phyloP scores from a whole-genome alignment of 2,329 filamentous ascomycete species.

The Madurella fahalii region DNA sequence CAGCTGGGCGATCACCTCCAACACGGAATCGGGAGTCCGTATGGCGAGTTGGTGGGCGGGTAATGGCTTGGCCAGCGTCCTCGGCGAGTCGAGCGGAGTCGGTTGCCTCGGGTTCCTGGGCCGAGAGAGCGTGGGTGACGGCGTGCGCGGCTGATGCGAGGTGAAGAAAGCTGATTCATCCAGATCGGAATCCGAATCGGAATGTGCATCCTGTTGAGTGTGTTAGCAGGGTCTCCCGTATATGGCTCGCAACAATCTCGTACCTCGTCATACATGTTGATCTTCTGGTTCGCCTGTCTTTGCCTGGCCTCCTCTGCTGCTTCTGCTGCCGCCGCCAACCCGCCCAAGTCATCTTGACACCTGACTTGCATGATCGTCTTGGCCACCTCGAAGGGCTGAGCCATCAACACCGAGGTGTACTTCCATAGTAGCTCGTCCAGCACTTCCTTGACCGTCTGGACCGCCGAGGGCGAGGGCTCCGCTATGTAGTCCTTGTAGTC shows the following conservation, averaged over 20 bases:
- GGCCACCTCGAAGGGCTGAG: slow-evolving; percentile 95
- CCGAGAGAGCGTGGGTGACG: slow-evolving; percentile 41
- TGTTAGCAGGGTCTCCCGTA: not conserved
- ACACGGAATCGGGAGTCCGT: slow-evolving; percentile 71
- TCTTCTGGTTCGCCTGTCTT: slow-evolving; percentile 21
- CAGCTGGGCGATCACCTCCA: slow-evolving; percentile 80
- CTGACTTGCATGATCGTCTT: slow-evolving; percentile 86
- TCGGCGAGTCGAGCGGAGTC: slow-evolving; percentile 32
- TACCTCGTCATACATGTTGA: slow-evolving; percentile 27
- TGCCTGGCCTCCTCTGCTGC: slow-evolving; percentile 31
- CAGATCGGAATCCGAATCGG: slow-evolving; percentile 63
- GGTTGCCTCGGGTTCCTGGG: slow-evolving; percentile 33
- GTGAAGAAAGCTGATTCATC: slow-evolving; percentile 87
- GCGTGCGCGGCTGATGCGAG: slow-evolving; percentile 55
- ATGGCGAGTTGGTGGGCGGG: slow-evolving; percentile 63
- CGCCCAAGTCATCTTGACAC: slow-evolving; percentile 48
- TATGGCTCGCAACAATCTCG: slow-evolving; percentile 6
- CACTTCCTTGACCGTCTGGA: slow-evolving; percentile 70
- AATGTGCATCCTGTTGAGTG: not conserved
- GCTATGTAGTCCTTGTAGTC: slow-evolving; percentile 87
- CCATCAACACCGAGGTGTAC: slow-evolving; percentile 82
- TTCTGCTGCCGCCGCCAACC: slow-evolving; percentile 28
- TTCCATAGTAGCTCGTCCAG: slow-evolving; percentile 86
- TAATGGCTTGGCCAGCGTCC: slow-evolving; percentile 34
- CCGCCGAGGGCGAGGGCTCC: slow-evolving; percentile 68